phyloP scores from a whole-genome alignment of 495 filamentous ascomycete genomes.

The Penicillium atrosanguineum region DNA sequence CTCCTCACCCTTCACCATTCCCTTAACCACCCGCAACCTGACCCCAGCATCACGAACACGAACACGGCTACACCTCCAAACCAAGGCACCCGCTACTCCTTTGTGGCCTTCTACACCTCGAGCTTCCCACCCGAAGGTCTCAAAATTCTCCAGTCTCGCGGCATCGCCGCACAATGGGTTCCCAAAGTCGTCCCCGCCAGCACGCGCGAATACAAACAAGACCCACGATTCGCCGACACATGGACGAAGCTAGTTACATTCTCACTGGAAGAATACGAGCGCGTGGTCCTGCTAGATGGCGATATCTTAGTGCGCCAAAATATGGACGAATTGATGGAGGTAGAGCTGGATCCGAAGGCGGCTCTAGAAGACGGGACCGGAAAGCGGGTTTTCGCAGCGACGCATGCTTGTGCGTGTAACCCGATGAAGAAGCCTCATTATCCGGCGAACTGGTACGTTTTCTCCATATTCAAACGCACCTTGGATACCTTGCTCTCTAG shows the following conservation, averaged over 20 bases:
- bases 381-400: conserved; percentile 62
- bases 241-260: conserved; percentile 81
- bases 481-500: background rate
- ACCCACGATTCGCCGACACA: conserved; percentile 75
- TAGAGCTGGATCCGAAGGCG: conserved; percentile 57
- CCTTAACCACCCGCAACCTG: conserved; percentile 17
- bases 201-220: conserved; percentile 36
- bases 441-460: conserved; percentile 60
- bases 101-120: conserved; percentile 30
- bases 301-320: conserved; percentile 74
- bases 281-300: conserved; percentile 74
- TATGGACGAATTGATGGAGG: conserved; percentile 82
- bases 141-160: conserved; percentile 18
- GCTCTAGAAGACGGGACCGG: conserved; percentile 41
- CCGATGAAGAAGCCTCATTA: conserved; percentile 70
- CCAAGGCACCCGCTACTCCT: conserved; percentile 18
- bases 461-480: background rate
- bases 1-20: conserved; percentile 30
- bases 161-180: conserved; percentile 20
- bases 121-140: conserved; percentile 26
- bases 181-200: conserved; percentile 13
- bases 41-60: background rate
- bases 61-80: background rate
- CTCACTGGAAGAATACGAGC: conserved; percentile 62
- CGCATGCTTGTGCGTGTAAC: conserved; percentile 80